Evolutionary conservation across 768 basidiomycete species (phyloP).

Genomic region (Cystofilobasidium macerans): DNA sequence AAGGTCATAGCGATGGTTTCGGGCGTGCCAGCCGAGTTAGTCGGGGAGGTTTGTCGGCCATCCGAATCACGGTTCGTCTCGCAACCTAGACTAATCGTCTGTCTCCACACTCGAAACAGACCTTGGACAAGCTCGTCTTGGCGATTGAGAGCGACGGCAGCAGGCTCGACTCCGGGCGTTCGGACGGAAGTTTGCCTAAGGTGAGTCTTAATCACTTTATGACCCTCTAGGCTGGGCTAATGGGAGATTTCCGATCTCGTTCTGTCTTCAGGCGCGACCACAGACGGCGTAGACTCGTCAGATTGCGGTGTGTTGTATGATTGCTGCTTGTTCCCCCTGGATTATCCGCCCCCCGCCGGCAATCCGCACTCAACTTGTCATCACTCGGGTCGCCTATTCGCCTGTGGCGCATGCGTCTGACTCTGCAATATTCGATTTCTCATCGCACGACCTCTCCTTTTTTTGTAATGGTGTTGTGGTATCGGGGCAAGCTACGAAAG

Average conservation of each 20-base stretch:
- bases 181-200: not conserved
- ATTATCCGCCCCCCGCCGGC: no score
- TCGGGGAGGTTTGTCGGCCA: conserved; percentile 65
- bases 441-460: no score
- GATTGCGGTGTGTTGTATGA: no score
- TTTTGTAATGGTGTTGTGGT: no score
- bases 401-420: no score
- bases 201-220: not conserved
- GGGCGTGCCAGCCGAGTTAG: conserved; percentile 70
- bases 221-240: no score
- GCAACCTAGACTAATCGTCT: conserved; percentile 14
- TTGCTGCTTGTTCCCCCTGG: no score
- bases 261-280: not conserved
- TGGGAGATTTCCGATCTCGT: not conserved
- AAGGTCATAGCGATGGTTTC: conserved; percentile 83
- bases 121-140: conserved; percentile 71
- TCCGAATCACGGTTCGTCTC: not conserved
- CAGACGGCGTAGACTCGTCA: no score
- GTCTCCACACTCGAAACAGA: conserved; percentile 42
- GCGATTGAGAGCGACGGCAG: conserved; percentile 72
- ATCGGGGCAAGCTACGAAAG: no score
- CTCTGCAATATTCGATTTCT: no score
- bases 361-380: no score
- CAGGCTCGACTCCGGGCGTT: not conserved
- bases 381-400: no score